Conservation (phyloP, 2,329 filamentous ascomycete species). For the Stagonosporopsis chrysanthemi region DNA sequence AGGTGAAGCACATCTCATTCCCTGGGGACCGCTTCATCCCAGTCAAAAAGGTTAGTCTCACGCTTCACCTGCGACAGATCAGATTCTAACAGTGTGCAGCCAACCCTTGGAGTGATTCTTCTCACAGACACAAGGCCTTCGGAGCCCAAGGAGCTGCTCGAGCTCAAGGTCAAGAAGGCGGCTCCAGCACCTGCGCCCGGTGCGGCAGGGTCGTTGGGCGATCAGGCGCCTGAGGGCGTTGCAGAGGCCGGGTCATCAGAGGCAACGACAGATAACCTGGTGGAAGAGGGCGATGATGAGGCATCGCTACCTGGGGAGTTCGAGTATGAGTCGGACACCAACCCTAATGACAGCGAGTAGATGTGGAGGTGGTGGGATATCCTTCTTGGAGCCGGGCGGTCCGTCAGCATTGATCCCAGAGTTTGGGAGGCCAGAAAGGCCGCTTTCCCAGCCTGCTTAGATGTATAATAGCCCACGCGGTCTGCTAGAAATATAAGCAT, state of each 20-base stretch:
- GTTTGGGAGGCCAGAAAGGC: constrained; percentile 33
- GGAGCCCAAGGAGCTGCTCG: constrained; percentile 80
- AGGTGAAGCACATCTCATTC: constrained; percentile 96
- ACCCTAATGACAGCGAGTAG: constrained; percentile 53
- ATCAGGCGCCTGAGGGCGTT: constrained; percentile 56
- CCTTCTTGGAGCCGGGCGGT: constrained; percentile 10
- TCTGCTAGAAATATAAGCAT: constrained; percentile 19
- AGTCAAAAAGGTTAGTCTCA: constrained; percentile 76
- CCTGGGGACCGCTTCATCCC: constrained; percentile 89
- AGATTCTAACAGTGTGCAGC: constrained; percentile 59
- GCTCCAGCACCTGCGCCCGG: constrained; percentile 56
- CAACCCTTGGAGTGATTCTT: constrained; percentile 92
- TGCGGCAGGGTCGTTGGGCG: constrained; percentile 48
- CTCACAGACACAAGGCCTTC: constrained; percentile 82
- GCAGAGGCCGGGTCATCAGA: constrained; percentile 6
- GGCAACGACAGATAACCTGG: constrained; percentile 67
- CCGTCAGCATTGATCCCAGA: constrained; percentile 34
- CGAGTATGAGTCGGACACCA: constrained; percentile 77
- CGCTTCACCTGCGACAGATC: neutral
- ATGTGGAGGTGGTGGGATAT: constrained; percentile 3
- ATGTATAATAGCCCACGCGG: constrained; percentile 38
- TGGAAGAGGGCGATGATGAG: constrained; percentile 85
- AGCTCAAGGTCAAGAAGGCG: constrained; percentile 89
- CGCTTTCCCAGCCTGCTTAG: constrained; percentile 40
- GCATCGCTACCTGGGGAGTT: constrained; percentile 75